Base-by-base conservation (phyloP, 1,284 basidiomycete genomes). In the Trametes polyzona region DNA sequence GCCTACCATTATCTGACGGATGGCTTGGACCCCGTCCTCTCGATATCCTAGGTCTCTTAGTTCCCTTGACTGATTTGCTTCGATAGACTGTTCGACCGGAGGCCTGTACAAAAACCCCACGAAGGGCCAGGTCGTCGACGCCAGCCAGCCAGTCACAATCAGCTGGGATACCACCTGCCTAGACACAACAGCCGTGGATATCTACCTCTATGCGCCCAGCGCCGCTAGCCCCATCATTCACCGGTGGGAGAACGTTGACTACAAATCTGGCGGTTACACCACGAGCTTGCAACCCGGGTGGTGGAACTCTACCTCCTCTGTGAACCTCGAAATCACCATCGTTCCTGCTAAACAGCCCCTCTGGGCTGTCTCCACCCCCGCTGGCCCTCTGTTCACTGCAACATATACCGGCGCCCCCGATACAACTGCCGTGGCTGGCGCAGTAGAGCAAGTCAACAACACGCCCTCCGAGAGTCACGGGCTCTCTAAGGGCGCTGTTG, bases 301-400 rank as follows among this genome's bases (percentile, higher is more conserved):
- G 92, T 95, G 91, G 90, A 89, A 92, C 66, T 72, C 80, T 11
- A 84, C 86, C 2, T 59, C 76, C 2, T 73, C 77, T 2, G 76
- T 83, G 17, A 65, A 72, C 8, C 80, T 95, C 16, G 87, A 94
- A 66, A 70, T 94, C 58, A 75, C 77, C 55, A 89, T 95, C 69
- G 76, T 92, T 58, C 69, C 83, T 14, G 67, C 78, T 9, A 84
- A 83, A 32, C 67, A 76, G 2, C 77, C 81, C 2, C 71, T 79
- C 2, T 92, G 86, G 76, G 70, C 85, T 35, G 78, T 82, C 41
- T 71, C 76, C 39, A 70, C 85, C 21, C 83, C 87, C 16, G 81
- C 85, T 14, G 92, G 90, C 1, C 93, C 93, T 23, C 71, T 90
- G 47, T 92, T 93, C 70, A 83, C 76, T 9, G 87, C 84, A 1